Conservation (phyloP, 2,329 filamentous ascomycete species). For the Colletotrichum theobromicola region DNA sequence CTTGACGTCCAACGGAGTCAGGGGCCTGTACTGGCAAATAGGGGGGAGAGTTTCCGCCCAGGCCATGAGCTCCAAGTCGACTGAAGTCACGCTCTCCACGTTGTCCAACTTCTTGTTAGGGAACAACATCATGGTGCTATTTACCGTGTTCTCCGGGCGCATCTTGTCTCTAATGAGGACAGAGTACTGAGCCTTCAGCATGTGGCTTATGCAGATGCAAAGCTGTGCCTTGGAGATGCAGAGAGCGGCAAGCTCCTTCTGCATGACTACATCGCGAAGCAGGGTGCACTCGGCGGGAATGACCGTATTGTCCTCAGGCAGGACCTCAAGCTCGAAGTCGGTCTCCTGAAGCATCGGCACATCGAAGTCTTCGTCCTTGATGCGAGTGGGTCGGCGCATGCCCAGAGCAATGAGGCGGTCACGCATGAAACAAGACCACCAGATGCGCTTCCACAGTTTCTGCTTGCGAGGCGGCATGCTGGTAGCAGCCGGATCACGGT, state of each 20-base stretch:
- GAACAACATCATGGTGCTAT: conserved; percentile 85
- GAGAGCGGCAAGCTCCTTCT: conserved; percentile 81
- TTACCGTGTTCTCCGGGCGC: conserved; percentile 77
- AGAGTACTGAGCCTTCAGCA: conserved; percentile 90
- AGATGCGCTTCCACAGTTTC: conserved; percentile 91
- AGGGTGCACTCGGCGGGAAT: conserved; percentile 74
- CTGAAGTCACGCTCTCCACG: conserved; percentile 76
- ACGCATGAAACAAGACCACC: conserved; percentile 98
- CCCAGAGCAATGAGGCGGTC: conserved; percentile 91
- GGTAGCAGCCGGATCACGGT: conserved; percentile 81
- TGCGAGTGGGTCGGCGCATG: conserved; percentile 90
- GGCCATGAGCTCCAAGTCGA: conserved; percentile 78
- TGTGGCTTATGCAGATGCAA: conserved; percentile 86
- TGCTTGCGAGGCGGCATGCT: conserved; percentile 77
- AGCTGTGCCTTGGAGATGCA: conserved; percentile 92
- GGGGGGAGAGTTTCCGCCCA: conserved; percentile 78
- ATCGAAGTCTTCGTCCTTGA: conserved; percentile 93
- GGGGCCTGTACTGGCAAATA: conserved; percentile 70
- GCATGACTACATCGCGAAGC: conserved; percentile 73
- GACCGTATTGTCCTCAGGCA: conserved; percentile 71
- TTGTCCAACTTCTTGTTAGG: conserved; percentile 89
- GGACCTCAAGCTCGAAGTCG: conserved; percentile 80
- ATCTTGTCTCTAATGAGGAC: conserved; percentile 85
- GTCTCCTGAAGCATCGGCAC: conserved; percentile 85
- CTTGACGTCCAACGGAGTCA: conserved; percentile 60